Evolutionary conservation across 2,329 filamentous ascomycete species (phyloP), one percentile per base, ranked within the genome.

Genomic region (Malbranchea zuffiana): DNA sequence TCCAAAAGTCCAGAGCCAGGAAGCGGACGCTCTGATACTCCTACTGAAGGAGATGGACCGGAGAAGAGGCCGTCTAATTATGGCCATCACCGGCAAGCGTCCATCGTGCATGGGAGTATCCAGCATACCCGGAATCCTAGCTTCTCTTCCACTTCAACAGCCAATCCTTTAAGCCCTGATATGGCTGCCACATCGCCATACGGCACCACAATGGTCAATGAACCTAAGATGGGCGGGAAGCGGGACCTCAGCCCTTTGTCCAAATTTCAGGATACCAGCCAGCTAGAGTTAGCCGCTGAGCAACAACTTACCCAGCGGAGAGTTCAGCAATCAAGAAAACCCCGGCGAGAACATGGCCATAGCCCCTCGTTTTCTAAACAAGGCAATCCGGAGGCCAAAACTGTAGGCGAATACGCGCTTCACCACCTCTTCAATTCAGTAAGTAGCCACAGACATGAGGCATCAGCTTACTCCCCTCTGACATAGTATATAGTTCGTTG

Each of bases 321-420:
- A 33, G 55, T 57, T 41, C 75, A 75, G 59, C 75, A 80, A 17
- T 79, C 74, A 50, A 68, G 67, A 39, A 82, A 75, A 56, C 66
- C 74, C 31, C 76, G 80, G 47, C 74, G 80, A 51, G 36, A 86
- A 44, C 79, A 84, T 54, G 66, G 71, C 5, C 80, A 82, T 52
- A 77, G 87, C 52, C 80, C 78, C 48, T 83, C 82, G 11, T 78
- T 85, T 51, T 88, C 82, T 23, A 73, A 71, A 38, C 75, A 80
- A 50, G 65, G 69, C 36, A 69, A 78, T 49, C 75, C 80, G 36
- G 84, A 93, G 45, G 75, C 81, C 46, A 93, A 88, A 61, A 95
- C 87, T 0, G 87, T 95, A n/a, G 87, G 86, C 38, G 90, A 98
- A 66, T 96, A 94, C 72, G 90, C 90, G 13, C 68, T 98, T 43